These are phyloP conservation scores for Amanita inopinata DNA, from an alignment of 768 basidiomycete species.

Conservation along the genomic window DNA sequence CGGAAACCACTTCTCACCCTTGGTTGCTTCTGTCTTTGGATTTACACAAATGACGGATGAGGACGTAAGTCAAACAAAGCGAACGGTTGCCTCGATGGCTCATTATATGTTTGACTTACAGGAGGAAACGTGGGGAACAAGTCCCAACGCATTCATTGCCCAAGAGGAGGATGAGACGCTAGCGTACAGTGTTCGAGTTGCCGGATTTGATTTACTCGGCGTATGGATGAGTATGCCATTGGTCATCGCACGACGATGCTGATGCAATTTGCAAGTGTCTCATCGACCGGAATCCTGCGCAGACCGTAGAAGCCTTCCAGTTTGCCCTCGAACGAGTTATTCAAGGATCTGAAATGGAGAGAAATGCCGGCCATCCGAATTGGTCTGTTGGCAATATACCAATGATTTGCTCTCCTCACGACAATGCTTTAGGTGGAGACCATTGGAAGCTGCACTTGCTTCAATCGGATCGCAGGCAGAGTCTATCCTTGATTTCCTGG, in stretches of 20 bases:
- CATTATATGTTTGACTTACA: conserved; percentile 24
- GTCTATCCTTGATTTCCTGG: conserved; percentile 62
- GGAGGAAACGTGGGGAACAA: conserved; percentile 87
- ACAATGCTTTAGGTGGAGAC: conserved; percentile 66
- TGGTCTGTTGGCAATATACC: conserved; percentile 39
- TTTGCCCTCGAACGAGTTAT: conserved; percentile 45
- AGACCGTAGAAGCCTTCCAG: conserved; percentile 47
- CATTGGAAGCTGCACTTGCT: conserved; percentile 78
- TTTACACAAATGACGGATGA: conserved; percentile 85
- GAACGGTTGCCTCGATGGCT: conserved; percentile 5
- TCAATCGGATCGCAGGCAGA: conserved; percentile 76
- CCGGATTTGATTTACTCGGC: conserved; percentile 74
- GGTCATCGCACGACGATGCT: too few relatives aligned
- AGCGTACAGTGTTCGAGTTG: conserved; percentile 71
- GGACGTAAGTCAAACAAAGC: conserved; percentile 45
- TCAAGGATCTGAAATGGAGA: conserved; percentile 41
- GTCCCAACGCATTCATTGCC: conserved; percentile 87
- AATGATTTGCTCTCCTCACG: conserved; percentile 6
- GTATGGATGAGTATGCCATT: conserved; percentile 30
- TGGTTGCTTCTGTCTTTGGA: conserved; percentile 50
- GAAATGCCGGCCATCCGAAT: conserved; percentile 43
- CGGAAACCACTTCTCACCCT: conserved; percentile 33
- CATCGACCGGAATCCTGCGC: conserved; percentile 42
- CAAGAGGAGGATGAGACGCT: conserved; percentile 92
- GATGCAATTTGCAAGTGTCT: conserved; percentile 33